phyloP scores from a whole-genome alignment of 257 asterid genomes.

The Leptodermis oblonga region DNA sequence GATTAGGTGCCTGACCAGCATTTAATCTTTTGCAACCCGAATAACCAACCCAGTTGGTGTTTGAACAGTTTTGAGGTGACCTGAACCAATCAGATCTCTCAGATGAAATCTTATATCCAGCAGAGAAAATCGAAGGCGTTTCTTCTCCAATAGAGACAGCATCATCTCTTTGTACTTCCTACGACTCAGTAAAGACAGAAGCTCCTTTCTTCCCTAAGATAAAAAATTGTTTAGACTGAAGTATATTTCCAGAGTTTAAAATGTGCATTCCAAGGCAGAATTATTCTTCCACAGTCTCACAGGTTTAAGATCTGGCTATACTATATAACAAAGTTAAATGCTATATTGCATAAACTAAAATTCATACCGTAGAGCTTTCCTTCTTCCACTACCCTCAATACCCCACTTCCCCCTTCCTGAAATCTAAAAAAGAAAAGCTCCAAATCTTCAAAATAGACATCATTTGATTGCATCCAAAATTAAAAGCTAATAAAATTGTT shows the following conservation, averaged over 20 bases:
- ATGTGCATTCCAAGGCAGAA: neutral
- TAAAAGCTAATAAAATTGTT: neutral
- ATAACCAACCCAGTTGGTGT: constrained; percentile 76
- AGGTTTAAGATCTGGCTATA: neutral
- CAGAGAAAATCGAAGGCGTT: constrained; percentile 65
- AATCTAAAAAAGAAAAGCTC: neutral
- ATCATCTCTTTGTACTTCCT: constrained; percentile 80
- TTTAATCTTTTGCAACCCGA: constrained; percentile 64
- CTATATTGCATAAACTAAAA: neutral
- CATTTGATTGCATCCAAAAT: too few relatives aligned
- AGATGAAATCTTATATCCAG: constrained; percentile 94
- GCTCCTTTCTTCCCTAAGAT: constrained; percentile 85
- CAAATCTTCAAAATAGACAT: too few relatives aligned
- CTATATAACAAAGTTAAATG: neutral
- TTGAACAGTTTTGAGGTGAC: constrained; percentile 70
- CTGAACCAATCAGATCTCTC: constrained; percentile 85
- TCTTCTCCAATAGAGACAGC: constrained; percentile 73
- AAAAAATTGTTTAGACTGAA: constrained; percentile 9
- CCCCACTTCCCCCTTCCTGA: neutral
- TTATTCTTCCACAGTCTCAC: neutral
- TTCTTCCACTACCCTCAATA: neutral
- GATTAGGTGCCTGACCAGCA: constrained; percentile 6
- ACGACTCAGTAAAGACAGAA: constrained; percentile 76
- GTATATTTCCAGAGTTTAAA: neutral
- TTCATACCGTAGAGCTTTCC: neutral